Percentiles rank a stretch among this genome's conserved stretches.
Conservation (phyloP, 441 rosid species). For the Omphalea diandra region DNA sequence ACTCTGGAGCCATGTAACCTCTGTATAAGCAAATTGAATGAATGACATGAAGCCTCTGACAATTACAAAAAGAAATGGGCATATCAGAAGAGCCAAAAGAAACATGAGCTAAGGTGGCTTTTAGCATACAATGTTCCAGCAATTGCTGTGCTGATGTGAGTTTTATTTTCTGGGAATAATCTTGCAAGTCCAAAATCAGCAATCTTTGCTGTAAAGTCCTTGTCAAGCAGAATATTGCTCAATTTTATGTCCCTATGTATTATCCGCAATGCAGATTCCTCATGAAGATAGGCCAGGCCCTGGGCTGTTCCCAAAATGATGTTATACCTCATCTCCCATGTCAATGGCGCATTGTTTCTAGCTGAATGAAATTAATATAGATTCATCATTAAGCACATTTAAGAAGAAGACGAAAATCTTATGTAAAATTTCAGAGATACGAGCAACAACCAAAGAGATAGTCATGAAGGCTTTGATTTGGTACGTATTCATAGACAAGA, state of each 20-base stretch:
- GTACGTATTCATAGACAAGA: conserved; percentile 74
- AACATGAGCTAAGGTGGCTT: no score
- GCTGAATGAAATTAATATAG: conserved; percentile 32
- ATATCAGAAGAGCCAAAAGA: no score
- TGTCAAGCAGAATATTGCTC: conserved; percentile 67
- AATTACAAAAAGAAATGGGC: background rate
- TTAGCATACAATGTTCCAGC: conserved; percentile 84
- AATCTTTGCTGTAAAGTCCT: conserved; percentile 61
- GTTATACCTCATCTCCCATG: conserved; percentile 53
- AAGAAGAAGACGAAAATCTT: background rate
- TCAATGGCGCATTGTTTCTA: conserved; percentile 36
- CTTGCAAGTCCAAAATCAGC: conserved; percentile 92
- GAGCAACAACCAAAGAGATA: conserved; percentile 49
- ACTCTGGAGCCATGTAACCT: conserved; percentile 96
- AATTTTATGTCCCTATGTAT: conserved; percentile 87
- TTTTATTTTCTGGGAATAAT: conserved; percentile 63
- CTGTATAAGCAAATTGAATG: conserved; percentile 33
- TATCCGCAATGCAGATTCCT: conserved; percentile 63
- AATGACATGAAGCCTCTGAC: background rate
- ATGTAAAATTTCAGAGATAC: conserved; percentile 14
- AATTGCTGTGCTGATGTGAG: conserved; percentile 73
- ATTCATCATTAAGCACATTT: conserved; percentile 9
- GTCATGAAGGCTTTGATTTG: conserved; percentile 71
- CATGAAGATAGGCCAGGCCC: conserved; percentile 81
- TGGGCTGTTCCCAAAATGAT: conserved; percentile 77